Conservation (phyloP, 257 asterid genomes). For the Solanum peruvianum region DNA sequence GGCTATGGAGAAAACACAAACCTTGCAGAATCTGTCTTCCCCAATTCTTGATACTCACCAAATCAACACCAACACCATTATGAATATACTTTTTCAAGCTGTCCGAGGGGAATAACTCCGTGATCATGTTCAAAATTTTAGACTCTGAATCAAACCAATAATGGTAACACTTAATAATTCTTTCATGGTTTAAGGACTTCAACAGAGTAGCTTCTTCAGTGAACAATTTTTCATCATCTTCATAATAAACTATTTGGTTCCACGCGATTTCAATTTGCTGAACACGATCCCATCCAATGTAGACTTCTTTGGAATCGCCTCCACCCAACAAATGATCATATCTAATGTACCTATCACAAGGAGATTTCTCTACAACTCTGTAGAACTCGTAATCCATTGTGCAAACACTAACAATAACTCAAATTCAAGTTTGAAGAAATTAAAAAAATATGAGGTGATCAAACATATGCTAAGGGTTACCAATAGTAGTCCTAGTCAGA, state of each 20-base stretch:
- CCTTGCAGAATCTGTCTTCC: neutral
- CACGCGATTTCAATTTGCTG: slow-evolving; percentile 20
- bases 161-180: slow-evolving; percentile 20
- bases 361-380: neutral
- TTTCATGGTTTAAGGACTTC: slow-evolving; percentile 21
- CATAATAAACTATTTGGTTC: slow-evolving; percentile 1
- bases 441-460: neutral
- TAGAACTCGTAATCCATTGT: neutral
- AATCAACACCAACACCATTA: neutral
- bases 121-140: slow-evolving; percentile 14
- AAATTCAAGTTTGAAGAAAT: neutral
- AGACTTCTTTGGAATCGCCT: slow-evolving; percentile 19
- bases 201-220: slow-evolving; percentile 26
- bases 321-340: neutral
- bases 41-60: neutral
- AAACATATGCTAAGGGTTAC: neutral
- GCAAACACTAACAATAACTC: neutral
- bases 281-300: slow-evolving; percentile 19
- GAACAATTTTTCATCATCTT: neutral
- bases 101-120: slow-evolving; percentile 6
- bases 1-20: neutral
- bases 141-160: slow-evolving; percentile 25
- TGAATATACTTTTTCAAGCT: neutral
- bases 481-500: neutral
- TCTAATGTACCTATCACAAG: neutral